Conservation (phyloP, 2,329 filamentous ascomycete genomes). For the Diaporthe vexans region DNA sequence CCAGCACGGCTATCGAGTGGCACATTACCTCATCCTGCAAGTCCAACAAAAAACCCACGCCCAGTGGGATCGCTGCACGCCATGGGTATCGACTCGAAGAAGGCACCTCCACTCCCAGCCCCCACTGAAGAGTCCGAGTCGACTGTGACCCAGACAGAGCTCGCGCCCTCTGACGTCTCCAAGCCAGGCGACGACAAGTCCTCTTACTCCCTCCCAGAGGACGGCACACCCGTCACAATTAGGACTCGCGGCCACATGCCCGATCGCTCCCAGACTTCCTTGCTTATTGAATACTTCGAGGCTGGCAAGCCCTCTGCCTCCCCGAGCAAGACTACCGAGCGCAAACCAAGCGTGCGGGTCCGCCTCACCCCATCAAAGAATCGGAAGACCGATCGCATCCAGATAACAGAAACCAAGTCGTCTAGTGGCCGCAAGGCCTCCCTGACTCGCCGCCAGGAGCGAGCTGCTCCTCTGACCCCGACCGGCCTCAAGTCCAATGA, state of each 20-base stretch:
- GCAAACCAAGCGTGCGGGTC: conserved; percentile 85
- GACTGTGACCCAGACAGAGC: conserved; percentile 72
- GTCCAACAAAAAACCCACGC: conserved; percentile 39
- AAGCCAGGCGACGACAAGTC: conserved; percentile 78
- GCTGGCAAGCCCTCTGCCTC: conserved; percentile 73
- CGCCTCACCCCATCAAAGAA: conserved; percentile 84
- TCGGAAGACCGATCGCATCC: conserved; percentile 80
- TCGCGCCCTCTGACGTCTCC: conserved; percentile 76
- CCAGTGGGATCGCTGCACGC: conserved; percentile 49
- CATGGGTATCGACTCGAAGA: conserved; percentile 70
- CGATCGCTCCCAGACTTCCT: conserved; percentile 84
- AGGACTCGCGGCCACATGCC: conserved; percentile 76
- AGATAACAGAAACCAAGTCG: conserved; percentile 86
- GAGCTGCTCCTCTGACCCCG: conserved; percentile 60
- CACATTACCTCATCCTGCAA: conserved; percentile 43
- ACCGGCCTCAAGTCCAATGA: conserved; percentile 56
- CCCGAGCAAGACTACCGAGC: conserved; percentile 68
- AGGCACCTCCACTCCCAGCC: conserved; percentile 78
- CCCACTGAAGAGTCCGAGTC: conserved; percentile 80
- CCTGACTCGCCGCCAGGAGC: conserved; percentile 61
- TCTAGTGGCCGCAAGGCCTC: conserved; percentile 74
- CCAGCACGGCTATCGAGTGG: conserved; percentile 39
- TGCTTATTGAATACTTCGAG: conserved; percentile 96
- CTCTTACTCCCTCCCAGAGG: conserved; percentile 84
- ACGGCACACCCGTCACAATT: conserved; percentile 93